These are phyloP conservation scores for Epichloe coenophiala DNA, from an alignment of 2,329 filamentous ascomycete species.

Conservation along the genomic window DNA sequence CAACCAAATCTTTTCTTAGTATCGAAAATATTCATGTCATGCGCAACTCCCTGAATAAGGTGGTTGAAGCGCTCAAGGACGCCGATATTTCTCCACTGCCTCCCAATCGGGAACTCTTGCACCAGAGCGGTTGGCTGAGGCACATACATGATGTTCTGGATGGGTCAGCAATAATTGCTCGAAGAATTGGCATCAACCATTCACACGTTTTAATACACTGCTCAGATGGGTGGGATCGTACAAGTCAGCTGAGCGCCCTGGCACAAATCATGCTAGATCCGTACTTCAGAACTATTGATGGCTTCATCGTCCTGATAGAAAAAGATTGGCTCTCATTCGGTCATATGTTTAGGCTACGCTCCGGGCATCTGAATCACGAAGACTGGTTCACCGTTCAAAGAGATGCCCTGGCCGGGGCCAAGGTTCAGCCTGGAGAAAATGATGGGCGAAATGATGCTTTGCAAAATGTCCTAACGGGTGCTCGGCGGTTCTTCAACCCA, in stretches of 20 bases:
- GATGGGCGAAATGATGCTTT: slow-evolving; percentile 59
- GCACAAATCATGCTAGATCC: slow-evolving; percentile 91
- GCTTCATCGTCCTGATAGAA: slow-evolving; percentile 87
- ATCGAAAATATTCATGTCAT: slow-evolving; percentile 99
- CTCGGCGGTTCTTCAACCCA: slow-evolving; percentile 79
- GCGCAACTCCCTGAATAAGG: slow-evolving; percentile 76
- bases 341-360: slow-evolving; percentile 92
- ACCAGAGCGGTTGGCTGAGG: slow-evolving; percentile 79
- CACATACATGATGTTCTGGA: slow-evolving; percentile 78
- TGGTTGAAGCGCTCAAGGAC: slow-evolving; percentile 83
- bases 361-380: slow-evolving; percentile 74
- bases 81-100: slow-evolving; percentile 74
- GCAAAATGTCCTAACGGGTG: slow-evolving; percentile 76
- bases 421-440: slow-evolving; percentile 47
- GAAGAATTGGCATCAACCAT: slow-evolving; percentile 80
- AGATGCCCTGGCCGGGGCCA: slow-evolving; percentile 55
- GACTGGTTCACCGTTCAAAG: slow-evolving; percentile 89
- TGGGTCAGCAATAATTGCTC: slow-evolving; percentile 70
- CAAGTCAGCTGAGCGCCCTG: slow-evolving; percentile 82
- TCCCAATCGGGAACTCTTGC: slow-evolving; percentile 67
- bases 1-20: slow-evolving; percentile 79
- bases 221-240: slow-evolving; percentile 97
- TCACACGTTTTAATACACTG: slow-evolving; percentile 95
- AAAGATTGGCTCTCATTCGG: slow-evolving; percentile 98
- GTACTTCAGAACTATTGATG: slow-evolving; percentile 85